Conservation (phyloP, 2,329 filamentous ascomycete species). For the Domatiomyces catenatus region DNA sequence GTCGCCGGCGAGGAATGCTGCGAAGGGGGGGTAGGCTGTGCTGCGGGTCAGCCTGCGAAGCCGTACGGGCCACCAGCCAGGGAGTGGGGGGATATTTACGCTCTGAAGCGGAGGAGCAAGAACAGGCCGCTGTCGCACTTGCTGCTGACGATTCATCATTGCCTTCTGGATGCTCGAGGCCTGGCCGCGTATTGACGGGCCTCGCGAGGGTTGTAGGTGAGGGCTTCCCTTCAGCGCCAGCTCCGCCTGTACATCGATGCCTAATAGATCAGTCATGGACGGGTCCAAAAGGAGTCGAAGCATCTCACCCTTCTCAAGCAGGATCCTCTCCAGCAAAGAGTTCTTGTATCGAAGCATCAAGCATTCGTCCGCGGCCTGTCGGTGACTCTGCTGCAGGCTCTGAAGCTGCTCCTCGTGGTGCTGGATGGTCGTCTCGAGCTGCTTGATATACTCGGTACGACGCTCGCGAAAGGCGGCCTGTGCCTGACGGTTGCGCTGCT, state of each 20-base stretch:
- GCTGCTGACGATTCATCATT: constrained; percentile 57
- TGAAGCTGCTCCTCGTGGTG: constrained; percentile 90
- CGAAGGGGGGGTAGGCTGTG: constrained; percentile 65
- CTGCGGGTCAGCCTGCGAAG: constrained; percentile 16
- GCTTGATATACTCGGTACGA: constrained; percentile 97
- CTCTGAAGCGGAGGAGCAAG: constrained; percentile 18
- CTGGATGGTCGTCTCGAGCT: constrained; percentile 92
- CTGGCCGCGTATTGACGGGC: constrained; percentile 53
- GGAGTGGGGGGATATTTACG: constrained; percentile 27
- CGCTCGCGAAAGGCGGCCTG: constrained; percentile 95
- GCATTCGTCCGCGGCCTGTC: constrained; percentile 88
- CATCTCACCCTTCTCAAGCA: constrained; percentile 78
- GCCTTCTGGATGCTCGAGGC: constrained; percentile 64
- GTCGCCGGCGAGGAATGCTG: constrained; percentile 55
- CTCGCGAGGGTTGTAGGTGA: constrained; percentile 41
- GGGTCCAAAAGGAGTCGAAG: no score
- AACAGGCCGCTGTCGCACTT: constrained; percentile 22
- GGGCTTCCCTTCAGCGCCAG: constrained; percentile 84
- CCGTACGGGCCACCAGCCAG: constrained; percentile 11
- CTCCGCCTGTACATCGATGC: constrained; percentile 94
- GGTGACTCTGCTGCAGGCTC: constrained; percentile 83
- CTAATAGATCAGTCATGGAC: constrained; percentile 29
- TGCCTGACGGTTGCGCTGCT: constrained; percentile 91
- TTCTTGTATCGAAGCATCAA: constrained; percentile 98
- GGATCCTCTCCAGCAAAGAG: constrained; percentile 82